These are phyloP conservation scores for Scheffersomyces coipomensis DNA, from an alignment of 805 yeast genomes.

Conservation along the genomic window DNA sequence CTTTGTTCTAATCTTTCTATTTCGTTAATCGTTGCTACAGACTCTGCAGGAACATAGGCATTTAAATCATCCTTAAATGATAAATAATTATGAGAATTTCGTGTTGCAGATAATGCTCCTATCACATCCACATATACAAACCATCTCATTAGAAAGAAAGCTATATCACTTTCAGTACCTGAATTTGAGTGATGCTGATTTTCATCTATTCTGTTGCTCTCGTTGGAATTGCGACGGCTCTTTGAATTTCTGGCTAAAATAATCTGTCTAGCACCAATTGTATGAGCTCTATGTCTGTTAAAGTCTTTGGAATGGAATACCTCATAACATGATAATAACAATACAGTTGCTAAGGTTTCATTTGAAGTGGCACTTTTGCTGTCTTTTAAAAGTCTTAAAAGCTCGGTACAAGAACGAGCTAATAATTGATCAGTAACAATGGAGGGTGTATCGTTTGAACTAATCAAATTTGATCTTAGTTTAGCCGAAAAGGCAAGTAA, in stretches of 20 bases:
- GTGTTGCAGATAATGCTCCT: constrained; percentile 59
- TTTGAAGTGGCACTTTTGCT: constrained; percentile 58
- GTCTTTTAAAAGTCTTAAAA: constrained; percentile 50
- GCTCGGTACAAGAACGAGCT: constrained; percentile 55
- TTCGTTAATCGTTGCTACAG: constrained; percentile 17
- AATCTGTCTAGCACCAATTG: constrained; percentile 66
- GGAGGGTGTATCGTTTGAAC: constrained; percentile 26
- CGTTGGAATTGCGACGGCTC: too few relatives aligned
- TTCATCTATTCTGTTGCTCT: too few relatives aligned
- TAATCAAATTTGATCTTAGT: constrained; percentile 22
- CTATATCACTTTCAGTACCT: constrained; percentile 37
- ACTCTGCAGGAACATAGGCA: constrained; percentile 18
- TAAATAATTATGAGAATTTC: constrained; percentile 29
- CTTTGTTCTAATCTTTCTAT: constrained; percentile 8
- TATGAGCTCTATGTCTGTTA: constrained; percentile 62
- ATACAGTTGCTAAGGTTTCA: constrained; percentile 59
- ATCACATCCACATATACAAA: constrained; percentile 66
- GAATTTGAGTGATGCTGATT: constrained; percentile 10
- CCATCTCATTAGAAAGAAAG: constrained; percentile 64
- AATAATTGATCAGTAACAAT: constrained; percentile 52
- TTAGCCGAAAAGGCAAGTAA: constrained; percentile 46
- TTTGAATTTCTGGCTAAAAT: constrained; percentile 45
- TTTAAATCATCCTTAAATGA: constrained; percentile 15
- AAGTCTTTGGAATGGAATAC: constrained; percentile 42
- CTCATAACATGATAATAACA: constrained; percentile 59